A percentile compares a stretch with the other conserved stretches of the same genome.
Conservation (phyloP, 352 stramenopile genomes). For the Elongisporangium undulatum region DNA sequence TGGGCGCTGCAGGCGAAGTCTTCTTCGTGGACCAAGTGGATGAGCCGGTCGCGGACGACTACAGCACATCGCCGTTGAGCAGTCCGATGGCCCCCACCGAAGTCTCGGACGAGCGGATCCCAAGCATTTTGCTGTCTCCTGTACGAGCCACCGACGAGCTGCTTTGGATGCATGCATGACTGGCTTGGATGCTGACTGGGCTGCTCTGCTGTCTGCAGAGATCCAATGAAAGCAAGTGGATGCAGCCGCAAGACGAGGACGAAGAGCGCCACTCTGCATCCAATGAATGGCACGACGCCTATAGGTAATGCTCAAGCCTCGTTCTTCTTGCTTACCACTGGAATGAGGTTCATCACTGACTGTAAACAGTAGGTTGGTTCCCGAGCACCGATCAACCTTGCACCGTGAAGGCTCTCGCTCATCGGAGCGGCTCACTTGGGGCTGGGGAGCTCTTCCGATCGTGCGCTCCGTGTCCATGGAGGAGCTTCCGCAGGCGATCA, state of each 20-base stretch:
- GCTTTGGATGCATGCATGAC: neutral
- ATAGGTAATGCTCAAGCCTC: neutral
- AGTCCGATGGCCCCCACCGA: constrained; percentile 20
- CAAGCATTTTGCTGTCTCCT: neutral
- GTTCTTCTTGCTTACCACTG: neutral
- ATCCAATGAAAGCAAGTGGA: neutral
- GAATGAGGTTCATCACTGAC: neutral
- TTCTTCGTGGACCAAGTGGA: constrained; percentile 73
- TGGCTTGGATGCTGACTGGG: neutral
- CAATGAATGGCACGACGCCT: constrained; percentile 12
- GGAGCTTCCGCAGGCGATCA: constrained; percentile 5
- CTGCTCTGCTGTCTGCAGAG: neutral
- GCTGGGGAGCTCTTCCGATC: constrained; percentile 43
- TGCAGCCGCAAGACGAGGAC: neutral
- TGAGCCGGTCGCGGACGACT: constrained; percentile 55
- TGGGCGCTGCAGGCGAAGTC: constrained; percentile 59
- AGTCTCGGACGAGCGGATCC: neutral
- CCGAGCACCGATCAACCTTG: constrained; percentile 1
- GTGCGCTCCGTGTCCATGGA: constrained; percentile 16
- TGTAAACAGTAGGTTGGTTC: neutral
- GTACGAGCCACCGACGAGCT: neutral
- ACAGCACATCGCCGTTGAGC: constrained; percentile 53
- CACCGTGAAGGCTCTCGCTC: neutral
- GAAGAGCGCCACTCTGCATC: neutral
- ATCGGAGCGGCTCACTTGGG: constrained; percentile 45